Base-by-base conservation (phyloP, 768 basidiomycete species). In the Sporobolomyces roseus region DNA sequence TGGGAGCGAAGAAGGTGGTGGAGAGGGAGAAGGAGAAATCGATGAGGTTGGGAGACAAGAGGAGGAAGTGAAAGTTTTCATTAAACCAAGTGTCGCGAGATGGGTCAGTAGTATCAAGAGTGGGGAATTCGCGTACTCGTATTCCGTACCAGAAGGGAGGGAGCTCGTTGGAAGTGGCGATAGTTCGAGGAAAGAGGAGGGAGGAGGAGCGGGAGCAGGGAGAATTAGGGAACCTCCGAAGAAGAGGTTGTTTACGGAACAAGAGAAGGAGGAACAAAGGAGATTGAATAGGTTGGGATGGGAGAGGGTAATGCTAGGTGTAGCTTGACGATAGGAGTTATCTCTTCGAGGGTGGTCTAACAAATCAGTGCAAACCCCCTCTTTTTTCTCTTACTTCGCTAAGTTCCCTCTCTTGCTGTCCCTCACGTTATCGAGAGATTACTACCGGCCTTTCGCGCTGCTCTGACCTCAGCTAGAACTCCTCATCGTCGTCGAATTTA, bases 221-320 rank as follows among this genome's bases (percentile, higher is more conserved):
- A 36, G 38, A 46, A 35, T 8, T 46, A 19, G 61, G 7, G 33
- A 46, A 27, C 43, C 61, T n/a, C 66, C 66, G 29, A 50, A 23
- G 38, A 52, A 46, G 29, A 25, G 67, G 27, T 13, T 38, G 4
- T 68, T 68, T 48, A 53, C 49, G 19, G 30, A 21, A 4, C 55
- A 63, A 27, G 67, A 68, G 33, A 43, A 19, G 32, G 61, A 43
- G 27, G 55, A 51, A 17, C 50, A 52, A 43, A 45, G 27, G 32
- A 32, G 67, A 16, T 38, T 16, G 61, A 68, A 63, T 43, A 41
- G 51, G 41, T 50, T 36, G 17, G 67, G 67, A 10, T 59, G 61
- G 61, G 49, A 62, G 43, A 58, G 45, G 38, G 33, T 68, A n/a
- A 36, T 68, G 67, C 43, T 68, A 13, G 67, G 67, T 0, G 55